Conservation (phyloP, 176 grass and related monocot species). For the Cenchrus americanus region DNA sequence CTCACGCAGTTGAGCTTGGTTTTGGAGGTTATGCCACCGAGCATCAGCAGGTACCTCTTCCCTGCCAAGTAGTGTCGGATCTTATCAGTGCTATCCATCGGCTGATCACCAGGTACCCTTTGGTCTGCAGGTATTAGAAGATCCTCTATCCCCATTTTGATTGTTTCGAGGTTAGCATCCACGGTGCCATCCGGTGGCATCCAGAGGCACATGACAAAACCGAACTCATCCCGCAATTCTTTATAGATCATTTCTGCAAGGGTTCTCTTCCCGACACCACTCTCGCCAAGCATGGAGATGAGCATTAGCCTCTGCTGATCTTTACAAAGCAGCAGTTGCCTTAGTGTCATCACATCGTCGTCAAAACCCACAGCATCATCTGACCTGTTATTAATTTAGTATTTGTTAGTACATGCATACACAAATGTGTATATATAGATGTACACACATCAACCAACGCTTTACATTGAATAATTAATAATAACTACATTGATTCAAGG, state of each 20-base stretch:
- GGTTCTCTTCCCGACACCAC: slow-evolving; percentile 3
- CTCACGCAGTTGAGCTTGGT: slow-evolving; percentile 12
- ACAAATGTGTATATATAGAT: too few species aligned
- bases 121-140: too few species aligned
- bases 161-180: not conserved
- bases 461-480: too few species aligned
- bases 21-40: slow-evolving; percentile 15
- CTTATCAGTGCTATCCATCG: not conserved
- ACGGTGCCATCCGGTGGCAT: not conserved
- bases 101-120: too few species aligned
- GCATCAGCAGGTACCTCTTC: slow-evolving; percentile 22
- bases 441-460: too few species aligned
- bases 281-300: slow-evolving; percentile 32
- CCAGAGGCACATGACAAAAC: not conserved
- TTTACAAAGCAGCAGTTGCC: not conserved
- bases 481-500: too few species aligned
- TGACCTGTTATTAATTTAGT: not conserved
- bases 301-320: not conserved
- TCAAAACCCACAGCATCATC: not conserved
- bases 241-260: not conserved
- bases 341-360: not conserved
- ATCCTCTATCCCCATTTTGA: too few species aligned
- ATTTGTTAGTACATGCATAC: not conserved
- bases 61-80: not conserved
- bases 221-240: not conserved